A percentile compares a stretch with the other conserved stretches of the same genome.
phyloP scores from a whole-genome alignment of 2,329 filamentous ascomycete species.

The Helotiales sp. region DNA sequence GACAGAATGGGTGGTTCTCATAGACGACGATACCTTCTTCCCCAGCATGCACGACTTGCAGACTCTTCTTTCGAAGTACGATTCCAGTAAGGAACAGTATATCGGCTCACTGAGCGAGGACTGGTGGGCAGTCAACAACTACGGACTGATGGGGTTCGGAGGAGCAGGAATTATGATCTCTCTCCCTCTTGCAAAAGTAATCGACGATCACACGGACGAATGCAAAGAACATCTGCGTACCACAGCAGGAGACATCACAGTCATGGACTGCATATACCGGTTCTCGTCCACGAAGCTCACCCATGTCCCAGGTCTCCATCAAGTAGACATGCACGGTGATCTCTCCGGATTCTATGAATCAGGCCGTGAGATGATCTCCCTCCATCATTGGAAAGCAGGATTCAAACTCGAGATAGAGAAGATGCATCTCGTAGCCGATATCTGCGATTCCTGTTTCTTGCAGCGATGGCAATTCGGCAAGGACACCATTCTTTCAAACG shows the following conservation, averaged over 20 bases:
- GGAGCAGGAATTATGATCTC: conserved; percentile 41
- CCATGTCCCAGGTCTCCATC: conserved; percentile 37
- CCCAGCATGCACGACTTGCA: conserved; percentile 39
- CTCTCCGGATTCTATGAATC: conserved; percentile 43
- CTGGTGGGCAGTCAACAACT: conserved; percentile 42
- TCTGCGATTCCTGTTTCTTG: conserved; percentile 49
- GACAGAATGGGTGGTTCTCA: conserved; percentile 43
- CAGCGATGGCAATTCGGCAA: conserved; percentile 52
- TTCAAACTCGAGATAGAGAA: conserved; percentile 42
- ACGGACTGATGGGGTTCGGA: conserved; percentile 43
- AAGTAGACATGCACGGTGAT: conserved; percentile 42
- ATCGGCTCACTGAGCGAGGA: conserved; percentile 40
- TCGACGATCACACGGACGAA: conserved; percentile 37
- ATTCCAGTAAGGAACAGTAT: conserved; percentile 37
- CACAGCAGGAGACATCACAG: conserved; percentile 40
- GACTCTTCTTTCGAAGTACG: conserved; percentile 42
- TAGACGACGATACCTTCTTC: conserved; percentile 45
- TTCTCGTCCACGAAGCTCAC: conserved; percentile 38
- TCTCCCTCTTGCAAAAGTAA: conserved; percentile 35
- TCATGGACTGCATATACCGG: conserved; percentile 42
- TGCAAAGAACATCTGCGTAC: conserved; percentile 38
- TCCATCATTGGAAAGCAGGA: conserved; percentile 43
- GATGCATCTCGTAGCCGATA: conserved; percentile 40
- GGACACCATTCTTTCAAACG: conserved; percentile 51
- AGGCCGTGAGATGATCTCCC: conserved; percentile 37